Evolutionary conservation across 1,284 basidiomycete genomes (phyloP).

Genomic region (Pisolithus thermaeus): DNA sequence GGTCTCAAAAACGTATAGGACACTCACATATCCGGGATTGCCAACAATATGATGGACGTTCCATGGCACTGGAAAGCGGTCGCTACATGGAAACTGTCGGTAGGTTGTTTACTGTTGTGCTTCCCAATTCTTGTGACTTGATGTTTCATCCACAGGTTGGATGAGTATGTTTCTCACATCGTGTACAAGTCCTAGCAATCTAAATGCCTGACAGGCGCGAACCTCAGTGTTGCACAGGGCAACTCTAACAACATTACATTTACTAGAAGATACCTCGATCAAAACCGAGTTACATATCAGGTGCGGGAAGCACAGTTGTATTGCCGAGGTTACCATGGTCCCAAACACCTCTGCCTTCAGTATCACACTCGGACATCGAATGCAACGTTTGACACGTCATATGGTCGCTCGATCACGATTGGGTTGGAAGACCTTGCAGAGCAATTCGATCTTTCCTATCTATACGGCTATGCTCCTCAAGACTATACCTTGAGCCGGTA

Average conservation of each 20-base stretch:
- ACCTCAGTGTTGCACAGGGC: constrained; percentile 35
- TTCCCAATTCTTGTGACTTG: background rate
- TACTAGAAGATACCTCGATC: constrained; percentile 61
- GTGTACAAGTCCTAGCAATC: background rate
- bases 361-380: constrained; percentile 47
- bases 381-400: constrained; percentile 49
- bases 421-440: constrained; percentile 49
- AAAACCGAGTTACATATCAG: constrained; percentile 66
- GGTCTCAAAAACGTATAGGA: constrained; percentile 28
- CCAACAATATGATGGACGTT: constrained; percentile 49
- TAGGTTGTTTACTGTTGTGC: constrained; percentile 16
- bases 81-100: constrained; percentile 85
- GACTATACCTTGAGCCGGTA: constrained; percentile 65
- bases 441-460: constrained; percentile 47
- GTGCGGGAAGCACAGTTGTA: constrained; percentile 26
- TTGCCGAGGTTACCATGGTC: background rate
- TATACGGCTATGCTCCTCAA: constrained; percentile 66
- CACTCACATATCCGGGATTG: constrained; percentile 77
- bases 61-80: constrained; percentile 70
- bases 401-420: constrained; percentile 47
- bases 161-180: constrained; percentile 35
- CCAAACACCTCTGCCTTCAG: constrained; percentile 26
- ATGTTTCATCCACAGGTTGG: constrained; percentile 35
- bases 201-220: constrained; percentile 34
- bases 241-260: constrained; percentile 48